Evolutionary conservation across 2,329 filamentous ascomycete genomes (phyloP).

Genomic region (Lecanicillium sp.): DNA sequence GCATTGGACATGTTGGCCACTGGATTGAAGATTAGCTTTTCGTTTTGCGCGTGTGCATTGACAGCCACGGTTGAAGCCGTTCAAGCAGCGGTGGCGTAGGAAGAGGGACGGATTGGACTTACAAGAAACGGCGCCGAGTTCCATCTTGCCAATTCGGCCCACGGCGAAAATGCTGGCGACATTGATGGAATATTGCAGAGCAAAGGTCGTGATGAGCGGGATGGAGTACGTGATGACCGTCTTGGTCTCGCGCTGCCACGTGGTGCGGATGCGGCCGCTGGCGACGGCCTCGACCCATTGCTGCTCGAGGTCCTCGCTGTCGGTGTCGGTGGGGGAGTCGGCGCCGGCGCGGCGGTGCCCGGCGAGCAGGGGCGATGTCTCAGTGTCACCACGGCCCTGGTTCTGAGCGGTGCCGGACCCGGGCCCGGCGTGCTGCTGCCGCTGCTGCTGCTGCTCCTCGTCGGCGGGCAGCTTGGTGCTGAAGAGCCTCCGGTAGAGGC

Average conservation of each 20-base stretch:
- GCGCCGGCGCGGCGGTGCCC: slow-evolving; percentile 25
- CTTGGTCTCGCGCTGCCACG: slow-evolving; percentile 84
- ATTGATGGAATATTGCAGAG: slow-evolving; percentile 80
- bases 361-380: slow-evolving; percentile 36
- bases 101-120: slow-evolving; percentile 16
- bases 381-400: slow-evolving; percentile 21
- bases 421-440: slow-evolving; percentile 2
- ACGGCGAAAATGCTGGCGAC: slow-evolving; percentile 75
- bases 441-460: slow-evolving; percentile 32
- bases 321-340: slow-evolving; percentile 33
- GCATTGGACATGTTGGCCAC: slow-evolving; percentile 68
- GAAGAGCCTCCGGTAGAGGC: slow-evolving; percentile 44
- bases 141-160: slow-evolving; percentile 64
- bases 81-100: too few relatives aligned
- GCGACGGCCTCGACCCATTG: slow-evolving; percentile 84
- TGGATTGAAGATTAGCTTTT: not conserved
- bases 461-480: slow-evolving; percentile 47
- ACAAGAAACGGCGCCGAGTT: slow-evolving; percentile 39
- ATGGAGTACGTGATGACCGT: slow-evolving; percentile 67
- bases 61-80: too few relatives aligned
- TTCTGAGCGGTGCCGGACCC: not conserved
- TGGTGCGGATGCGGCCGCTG: slow-evolving; percentile 76
- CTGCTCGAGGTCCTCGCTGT: slow-evolving; percentile 55
- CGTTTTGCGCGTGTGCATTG: too few relatives aligned
- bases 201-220: slow-evolving; percentile 65